Evolutionary conservation across 1,139 yeast genomes (phyloP).

Genomic region (Yamadazyma siamensis): DNA sequence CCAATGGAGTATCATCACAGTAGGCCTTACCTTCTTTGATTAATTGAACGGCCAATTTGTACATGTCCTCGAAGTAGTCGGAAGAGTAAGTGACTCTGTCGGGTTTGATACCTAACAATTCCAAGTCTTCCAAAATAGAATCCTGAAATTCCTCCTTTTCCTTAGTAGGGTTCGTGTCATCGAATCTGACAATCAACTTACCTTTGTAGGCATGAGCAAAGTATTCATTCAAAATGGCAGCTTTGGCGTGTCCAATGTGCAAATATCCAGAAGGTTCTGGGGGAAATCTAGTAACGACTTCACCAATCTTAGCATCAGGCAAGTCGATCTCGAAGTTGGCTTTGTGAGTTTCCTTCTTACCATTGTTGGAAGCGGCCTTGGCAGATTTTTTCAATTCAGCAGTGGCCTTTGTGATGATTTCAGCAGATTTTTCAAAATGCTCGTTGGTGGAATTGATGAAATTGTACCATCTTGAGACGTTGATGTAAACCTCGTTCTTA

Average conservation of each 20-base stretch:
- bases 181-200: constrained; percentile 90
- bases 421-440: constrained; percentile 68
- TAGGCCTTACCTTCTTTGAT: constrained; percentile 95
- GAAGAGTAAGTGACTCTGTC: constrained; percentile 85
- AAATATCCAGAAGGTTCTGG: constrained; percentile 90
- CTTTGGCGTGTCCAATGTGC: constrained; percentile 94
- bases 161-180: constrained; percentile 95
- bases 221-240: constrained; percentile 91
- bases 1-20: constrained; percentile 93
- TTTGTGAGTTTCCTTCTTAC: constrained; percentile 75
- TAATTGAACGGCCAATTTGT: constrained; percentile 75
- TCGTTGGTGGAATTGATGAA: constrained; percentile 57
- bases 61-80: constrained; percentile 88
- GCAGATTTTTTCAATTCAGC: constrained; percentile 72
- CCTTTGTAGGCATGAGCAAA: constrained; percentile 94
- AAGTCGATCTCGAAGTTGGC: constrained; percentile 93
- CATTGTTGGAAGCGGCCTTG: constrained; percentile 38
- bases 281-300: constrained; percentile 97
- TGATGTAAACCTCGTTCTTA: constrained; percentile 78
- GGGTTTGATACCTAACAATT: constrained; percentile 86
- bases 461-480: constrained; percentile 92
- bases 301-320: constrained; percentile 84
- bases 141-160: constrained; percentile 93
- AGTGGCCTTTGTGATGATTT: constrained; percentile 61
- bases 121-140: constrained; percentile 85